These are phyloP conservation scores for Cymbopogon flexuosus DNA, from an alignment of 202 grass and related monocot species.

Conservation along the genomic window DNA sequence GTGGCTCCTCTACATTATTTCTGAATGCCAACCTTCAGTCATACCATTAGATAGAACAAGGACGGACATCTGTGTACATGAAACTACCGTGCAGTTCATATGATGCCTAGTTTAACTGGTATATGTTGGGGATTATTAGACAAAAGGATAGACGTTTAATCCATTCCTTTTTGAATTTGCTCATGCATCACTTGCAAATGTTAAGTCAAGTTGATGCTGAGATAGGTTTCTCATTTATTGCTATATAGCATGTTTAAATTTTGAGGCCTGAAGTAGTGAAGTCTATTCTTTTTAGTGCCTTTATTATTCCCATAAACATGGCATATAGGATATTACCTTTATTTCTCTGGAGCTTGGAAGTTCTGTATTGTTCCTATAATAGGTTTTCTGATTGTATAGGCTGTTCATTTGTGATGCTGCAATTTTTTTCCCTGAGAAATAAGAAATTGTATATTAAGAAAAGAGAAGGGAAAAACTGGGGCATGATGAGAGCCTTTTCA, in stretches of 20 bases:
- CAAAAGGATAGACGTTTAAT: background rate
- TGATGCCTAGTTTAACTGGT: background rate
- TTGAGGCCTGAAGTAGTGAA: background rate
- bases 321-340: background rate
- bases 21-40: background rate
- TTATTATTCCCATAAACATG: background rate
- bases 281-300: background rate
- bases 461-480: background rate
- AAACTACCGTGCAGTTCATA: background rate
- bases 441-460: background rate
- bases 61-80: background rate
- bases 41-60: background rate
- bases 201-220: background rate
- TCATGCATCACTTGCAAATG: background rate
- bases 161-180: background rate
- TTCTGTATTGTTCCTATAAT: background rate
- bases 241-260: constrained; percentile 10
- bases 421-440: background rate
- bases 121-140: background rate
- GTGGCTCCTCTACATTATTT: background rate
- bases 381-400: constrained; percentile 1
- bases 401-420: background rate
- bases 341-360: background rate
- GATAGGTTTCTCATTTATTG: background rate
- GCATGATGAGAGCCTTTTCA: background rate